A percentile compares a stretch with the other conserved stretches of the same genome.
These are phyloP conservation scores for Rhodotorula mucilaginosa DNA, from an alignment of 1,284 basidiomycete species.

Conservation along the genomic window DNA sequence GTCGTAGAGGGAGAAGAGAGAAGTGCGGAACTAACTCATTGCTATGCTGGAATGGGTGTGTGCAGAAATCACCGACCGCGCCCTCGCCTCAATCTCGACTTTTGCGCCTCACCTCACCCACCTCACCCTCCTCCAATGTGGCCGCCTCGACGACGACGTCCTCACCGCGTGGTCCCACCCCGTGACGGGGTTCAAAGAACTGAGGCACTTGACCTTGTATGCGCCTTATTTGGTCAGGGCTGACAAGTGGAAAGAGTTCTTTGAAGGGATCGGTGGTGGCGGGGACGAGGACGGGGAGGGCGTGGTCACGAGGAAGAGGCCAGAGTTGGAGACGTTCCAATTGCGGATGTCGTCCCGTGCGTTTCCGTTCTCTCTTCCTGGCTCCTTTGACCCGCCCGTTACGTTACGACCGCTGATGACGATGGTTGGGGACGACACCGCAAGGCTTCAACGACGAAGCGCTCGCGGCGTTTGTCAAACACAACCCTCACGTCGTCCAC, in stretches of 20 bases:
- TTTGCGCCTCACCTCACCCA: slow-evolving; percentile 76
- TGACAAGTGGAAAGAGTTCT: slow-evolving; percentile 62
- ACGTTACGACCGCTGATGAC: too few species aligned
- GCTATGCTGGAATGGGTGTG: too few species aligned
- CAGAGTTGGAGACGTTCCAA: slow-evolving; percentile 12
- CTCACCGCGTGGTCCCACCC: slow-evolving; percentile 60
- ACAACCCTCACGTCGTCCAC: slow-evolving; percentile 64
- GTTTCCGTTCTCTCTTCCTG: too few species aligned
- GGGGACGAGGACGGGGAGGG: not conserved
- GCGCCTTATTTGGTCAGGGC: slow-evolving; percentile 32
- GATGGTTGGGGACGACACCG: too few species aligned
- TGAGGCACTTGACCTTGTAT: slow-evolving; percentile 74
- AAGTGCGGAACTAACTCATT: too few species aligned
- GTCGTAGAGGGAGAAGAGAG: too few species aligned
- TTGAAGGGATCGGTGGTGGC: not conserved
- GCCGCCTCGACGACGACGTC: slow-evolving; percentile 71
- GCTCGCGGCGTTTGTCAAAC: slow-evolving; percentile 61
- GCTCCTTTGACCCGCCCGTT: too few species aligned
- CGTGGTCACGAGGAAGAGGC: slow-evolving; percentile 48
- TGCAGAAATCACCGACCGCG: slow-evolving; percentile 65
- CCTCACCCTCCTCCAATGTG: slow-evolving; percentile 81
- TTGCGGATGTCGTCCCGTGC: slow-evolving; percentile 37
- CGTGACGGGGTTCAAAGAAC: slow-evolving; percentile 59
- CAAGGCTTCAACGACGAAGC: slow-evolving; percentile 75
- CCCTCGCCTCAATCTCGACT: slow-evolving; percentile 65